phyloP scores from a whole-genome alignment of 106 monocot genomes.

The Allium fistulosum region DNA sequence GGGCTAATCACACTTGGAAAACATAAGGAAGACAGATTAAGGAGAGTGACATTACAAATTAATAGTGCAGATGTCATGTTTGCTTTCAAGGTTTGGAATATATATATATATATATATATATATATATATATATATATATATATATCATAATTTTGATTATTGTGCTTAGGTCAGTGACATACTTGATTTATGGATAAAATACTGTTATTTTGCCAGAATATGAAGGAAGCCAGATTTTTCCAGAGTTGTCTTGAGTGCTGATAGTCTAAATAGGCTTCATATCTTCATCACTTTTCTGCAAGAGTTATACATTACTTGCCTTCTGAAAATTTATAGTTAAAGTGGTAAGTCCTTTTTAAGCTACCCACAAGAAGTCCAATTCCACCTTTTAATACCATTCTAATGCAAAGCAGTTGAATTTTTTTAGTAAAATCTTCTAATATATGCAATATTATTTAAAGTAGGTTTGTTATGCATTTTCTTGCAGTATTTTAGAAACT shows the following conservation, averaged over 20 bases:
- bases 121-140: not conserved
- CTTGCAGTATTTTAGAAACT: too few relatives aligned
- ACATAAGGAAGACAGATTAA: slow-evolving; percentile 52
- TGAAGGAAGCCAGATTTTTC: slow-evolving; percentile 45
- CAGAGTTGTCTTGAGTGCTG: slow-evolving; percentile 23
- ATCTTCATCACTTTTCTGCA: not conserved
- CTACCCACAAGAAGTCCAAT: too few relatives aligned
- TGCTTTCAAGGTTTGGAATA: slow-evolving; percentile 61
- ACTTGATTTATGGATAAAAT: too few relatives aligned
- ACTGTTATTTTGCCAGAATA: not conserved
- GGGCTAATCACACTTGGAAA: slow-evolving; percentile 70
- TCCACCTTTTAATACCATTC: too few relatives aligned
- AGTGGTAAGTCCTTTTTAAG: too few relatives aligned
- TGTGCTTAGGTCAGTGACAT: too few relatives aligned
- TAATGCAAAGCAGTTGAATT: too few relatives aligned
- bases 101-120: not conserved
- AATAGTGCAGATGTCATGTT: slow-evolving; percentile 63
- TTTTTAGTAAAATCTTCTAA: too few relatives aligned
- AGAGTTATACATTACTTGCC: not conserved
- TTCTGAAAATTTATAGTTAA: not conserved
- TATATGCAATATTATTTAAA: too few relatives aligned
- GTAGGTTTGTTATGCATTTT: too few relatives aligned
- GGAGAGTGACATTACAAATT: slow-evolving; percentile 46
- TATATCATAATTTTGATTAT: not conserved
- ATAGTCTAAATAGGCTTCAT: not conserved